Evolutionary conservation across 2,329 filamentous ascomycete genomes (phyloP), one percentile per base, ranked within the genome.

Genomic region (Pseudocercospora macadamiae): DNA sequence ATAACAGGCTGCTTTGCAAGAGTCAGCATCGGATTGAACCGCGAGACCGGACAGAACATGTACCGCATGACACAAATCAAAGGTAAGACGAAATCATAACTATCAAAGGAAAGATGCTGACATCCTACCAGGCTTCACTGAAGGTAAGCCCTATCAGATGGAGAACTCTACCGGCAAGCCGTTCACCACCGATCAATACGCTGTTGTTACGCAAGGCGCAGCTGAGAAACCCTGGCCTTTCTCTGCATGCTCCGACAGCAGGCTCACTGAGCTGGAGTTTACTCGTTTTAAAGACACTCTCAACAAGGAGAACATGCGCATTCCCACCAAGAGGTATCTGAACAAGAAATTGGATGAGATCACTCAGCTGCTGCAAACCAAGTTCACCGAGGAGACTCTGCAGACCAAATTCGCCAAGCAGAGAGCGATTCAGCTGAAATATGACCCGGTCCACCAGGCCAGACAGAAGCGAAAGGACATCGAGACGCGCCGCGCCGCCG

Each of bases 21-120:
- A 52, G 86, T 97, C 64, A 90, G 88, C 62, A 85, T 97, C 57
- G 93, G 93, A 0, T 83, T 88, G 10, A 89, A 96, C 71, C 84
- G 84, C 9, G 67, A 70, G 45, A 90, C 85, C 3, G 88, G 89
- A 3, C 80, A 87, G 59, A 89, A 89, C 62, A 84, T 90, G 64
- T 99, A 99, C 75, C 89, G 93, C 60, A 89, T 99, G 84, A 89
- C 89, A 26, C 78, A 89, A 60, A 92, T 99, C 71, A 96, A 95
- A 77, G 87, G 91, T 91, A 80, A 64, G 76, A 66, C 1, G 49
- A 3, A 26, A 10, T 32, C 21, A 4, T 25, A 18, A 2, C 4
- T 8, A 1, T 26, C n/a, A 6, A 3, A 23, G 9, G 7, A 4
- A 3, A 14, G 4, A 19, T 47, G 44, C 10, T 48, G 28, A 51